Evolutionary conservation across 805 yeast genomes (phyloP).

Genomic region (Isabelozyma pseudorhagii): DNA sequence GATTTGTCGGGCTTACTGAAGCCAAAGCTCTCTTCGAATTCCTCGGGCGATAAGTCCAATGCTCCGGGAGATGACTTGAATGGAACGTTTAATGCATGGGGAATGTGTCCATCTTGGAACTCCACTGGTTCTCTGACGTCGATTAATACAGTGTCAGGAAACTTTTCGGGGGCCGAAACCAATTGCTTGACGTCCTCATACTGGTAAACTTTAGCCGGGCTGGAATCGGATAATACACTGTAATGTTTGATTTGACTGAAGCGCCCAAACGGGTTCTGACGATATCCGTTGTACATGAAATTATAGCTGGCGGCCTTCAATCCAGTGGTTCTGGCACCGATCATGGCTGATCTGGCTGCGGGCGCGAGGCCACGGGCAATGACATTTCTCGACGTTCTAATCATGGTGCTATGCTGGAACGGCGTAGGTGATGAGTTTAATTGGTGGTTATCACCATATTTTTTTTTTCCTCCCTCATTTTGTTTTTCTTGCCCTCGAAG

Average conservation of each 20-base stretch:
- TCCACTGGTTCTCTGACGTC: constrained; percentile 95
- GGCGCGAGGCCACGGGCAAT: neutral
- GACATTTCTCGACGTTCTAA: neutral
- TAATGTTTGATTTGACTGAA: neutral
- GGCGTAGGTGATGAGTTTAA: neutral
- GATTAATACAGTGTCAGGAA: constrained; percentile 54
- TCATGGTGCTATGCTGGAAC: neutral
- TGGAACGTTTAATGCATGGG: constrained; percentile 84
- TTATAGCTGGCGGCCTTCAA: neutral
- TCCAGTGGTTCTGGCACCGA: neutral
- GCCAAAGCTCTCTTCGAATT: constrained; percentile 77
- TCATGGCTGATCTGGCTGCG: neutral
- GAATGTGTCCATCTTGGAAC: constrained; percentile 69
- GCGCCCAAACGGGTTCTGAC: neutral
- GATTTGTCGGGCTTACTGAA: constrained; percentile 71
- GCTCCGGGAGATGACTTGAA: constrained; percentile 92
- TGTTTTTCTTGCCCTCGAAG: neutral
- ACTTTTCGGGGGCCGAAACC: constrained; percentile 35
- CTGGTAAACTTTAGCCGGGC: constrained; percentile 47
- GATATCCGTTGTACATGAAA: neutral
- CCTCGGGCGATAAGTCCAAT: constrained; percentile 71
- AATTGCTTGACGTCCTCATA: constrained; percentile 52
- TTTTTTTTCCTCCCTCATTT: neutral
- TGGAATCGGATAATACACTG: constrained; percentile 34
- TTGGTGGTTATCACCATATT: neutral